A percentile compares a stretch with the other conserved stretches of the same genome.
Evolutionary conservation across 306 rosid species (phyloP).

Genomic region (Amphicarpaea edgeworthii): DNA sequence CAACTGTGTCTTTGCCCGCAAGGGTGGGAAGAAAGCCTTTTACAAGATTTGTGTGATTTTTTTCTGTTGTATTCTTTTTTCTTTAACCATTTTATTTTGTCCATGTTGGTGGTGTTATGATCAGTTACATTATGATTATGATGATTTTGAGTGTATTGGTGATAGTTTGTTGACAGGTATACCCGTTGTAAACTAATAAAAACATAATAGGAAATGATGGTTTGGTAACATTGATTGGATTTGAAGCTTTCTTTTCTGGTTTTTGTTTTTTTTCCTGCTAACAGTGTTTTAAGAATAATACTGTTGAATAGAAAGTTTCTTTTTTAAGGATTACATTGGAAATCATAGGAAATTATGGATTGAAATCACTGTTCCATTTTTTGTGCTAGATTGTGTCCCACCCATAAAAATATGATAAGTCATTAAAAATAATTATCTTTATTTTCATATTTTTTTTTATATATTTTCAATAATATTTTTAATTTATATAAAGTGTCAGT

Average conservation of each 20-base stretch:
- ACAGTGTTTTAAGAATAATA: no score
- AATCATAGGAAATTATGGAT: no score
- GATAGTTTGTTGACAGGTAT: slow-evolving; percentile 66
- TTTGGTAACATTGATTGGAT: slow-evolving; percentile 50
- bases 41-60: slow-evolving; percentile 96
- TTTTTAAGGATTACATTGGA: no score
- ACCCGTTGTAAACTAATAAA: slow-evolving; percentile 76
- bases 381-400: no score
- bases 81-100: slow-evolving; percentile 48
- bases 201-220: slow-evolving; percentile 60
- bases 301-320: no score
- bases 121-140: slow-evolving; percentile 53
- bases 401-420: no score
- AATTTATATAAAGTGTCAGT: no score
- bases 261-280: neutral
- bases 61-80: slow-evolving; percentile 47
- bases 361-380: no score
- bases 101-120: slow-evolving; percentile 53
- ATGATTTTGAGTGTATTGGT: slow-evolving; percentile 65
- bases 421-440: no score
- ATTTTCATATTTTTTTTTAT: no score
- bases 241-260: slow-evolving; percentile 31
- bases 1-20: slow-evolving; percentile 82
- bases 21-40: slow-evolving; percentile 92
- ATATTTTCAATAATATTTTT: no score